Conservation (phyloP, 148 eudicot genomes). For the Rhododendron williamsianum region DNA sequence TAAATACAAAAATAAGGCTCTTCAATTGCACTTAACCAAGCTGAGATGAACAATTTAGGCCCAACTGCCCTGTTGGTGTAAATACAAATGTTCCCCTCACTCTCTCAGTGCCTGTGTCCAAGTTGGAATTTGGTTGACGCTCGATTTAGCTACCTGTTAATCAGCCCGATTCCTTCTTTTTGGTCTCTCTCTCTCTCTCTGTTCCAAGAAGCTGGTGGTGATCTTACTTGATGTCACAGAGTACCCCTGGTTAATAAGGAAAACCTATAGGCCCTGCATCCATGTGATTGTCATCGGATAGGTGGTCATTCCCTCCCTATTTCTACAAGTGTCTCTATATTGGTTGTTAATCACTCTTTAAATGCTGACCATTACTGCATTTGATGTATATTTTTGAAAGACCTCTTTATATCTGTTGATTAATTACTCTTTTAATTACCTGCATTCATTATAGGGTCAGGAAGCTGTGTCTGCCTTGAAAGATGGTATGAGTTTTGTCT, state of each 20-base stretch:
- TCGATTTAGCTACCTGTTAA: not conserved
- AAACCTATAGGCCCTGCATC: not conserved
- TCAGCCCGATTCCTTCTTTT: not conserved
- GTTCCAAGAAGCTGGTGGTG: not conserved
- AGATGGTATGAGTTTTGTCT: conserved; percentile 38
- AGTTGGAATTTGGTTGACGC: not conserved
- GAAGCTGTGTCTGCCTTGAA: conserved; percentile 37
- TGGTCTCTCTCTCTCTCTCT: not conserved
- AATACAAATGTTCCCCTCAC: not conserved
- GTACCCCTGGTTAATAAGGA: not conserved
- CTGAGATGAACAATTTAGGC: not conserved
- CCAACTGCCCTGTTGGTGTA: not conserved
- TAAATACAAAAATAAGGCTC: not conserved
- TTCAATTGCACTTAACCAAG: not conserved
- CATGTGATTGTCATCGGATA: not conserved
- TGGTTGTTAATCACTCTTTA: not conserved
- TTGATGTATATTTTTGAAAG: conserved; percentile 15
- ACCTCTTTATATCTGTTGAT: not conserved
- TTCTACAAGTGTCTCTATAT: not conserved
- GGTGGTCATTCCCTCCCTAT: not conserved
- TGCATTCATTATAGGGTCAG: conserved; percentile 30
- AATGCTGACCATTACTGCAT: not conserved
- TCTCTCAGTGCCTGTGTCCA: not conserved
- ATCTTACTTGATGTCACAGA: not conserved
- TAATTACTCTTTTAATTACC: not conserved